These are phyloP conservation scores for Termitomyces titanicus DNA, from an alignment of 768 basidiomycete genomes.

Conservation along the genomic window DNA sequence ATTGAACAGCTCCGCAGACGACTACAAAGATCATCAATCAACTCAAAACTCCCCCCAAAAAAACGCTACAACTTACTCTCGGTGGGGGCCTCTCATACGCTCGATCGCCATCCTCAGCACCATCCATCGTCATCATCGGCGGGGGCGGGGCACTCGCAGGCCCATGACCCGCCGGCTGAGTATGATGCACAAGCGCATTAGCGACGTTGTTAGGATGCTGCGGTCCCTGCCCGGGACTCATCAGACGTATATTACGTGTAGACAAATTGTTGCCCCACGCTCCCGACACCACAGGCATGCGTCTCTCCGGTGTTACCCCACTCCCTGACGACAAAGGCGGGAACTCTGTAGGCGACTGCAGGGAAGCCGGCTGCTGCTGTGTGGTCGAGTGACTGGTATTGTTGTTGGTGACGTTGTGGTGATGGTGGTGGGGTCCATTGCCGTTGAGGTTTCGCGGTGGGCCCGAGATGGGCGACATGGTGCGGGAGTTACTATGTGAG, in stretches of 20 bases:
- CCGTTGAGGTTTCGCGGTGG: constrained; percentile 33
- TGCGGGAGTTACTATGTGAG: constrained; percentile 32
- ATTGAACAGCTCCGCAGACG: constrained; percentile 32
- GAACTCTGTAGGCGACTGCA: constrained; percentile 55
- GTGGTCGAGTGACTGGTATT: constrained; percentile 21
- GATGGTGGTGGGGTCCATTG: constrained; percentile 5
- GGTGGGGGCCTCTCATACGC: constrained; percentile 45
- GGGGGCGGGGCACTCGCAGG: not conserved
- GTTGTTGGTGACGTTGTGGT: constrained; percentile 9
- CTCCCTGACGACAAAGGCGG: constrained; percentile 55
- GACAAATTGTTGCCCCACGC: constrained; percentile 68
- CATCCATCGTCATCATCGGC: constrained; percentile 15
- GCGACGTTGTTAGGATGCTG: constrained; percentile 6
- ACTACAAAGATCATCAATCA: constrained; percentile 12
- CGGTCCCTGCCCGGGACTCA: constrained; percentile 22
- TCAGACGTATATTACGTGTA: constrained; percentile 48
- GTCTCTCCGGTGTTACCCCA: constrained; percentile 44
- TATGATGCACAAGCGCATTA: constrained; percentile 34
- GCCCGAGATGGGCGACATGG: constrained; percentile 37
- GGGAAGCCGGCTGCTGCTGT: constrained; percentile 38
- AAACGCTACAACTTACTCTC: constrained; percentile 28
- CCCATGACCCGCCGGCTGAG: constrained; percentile 12
- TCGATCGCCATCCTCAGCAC: constrained; percentile 34
- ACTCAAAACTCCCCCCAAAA: not conserved
- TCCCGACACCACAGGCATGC: constrained; percentile 51